phyloP scores from a whole-genome alignment of 495 filamentous ascomycete species.

The Xylaria nigripes region DNA sequence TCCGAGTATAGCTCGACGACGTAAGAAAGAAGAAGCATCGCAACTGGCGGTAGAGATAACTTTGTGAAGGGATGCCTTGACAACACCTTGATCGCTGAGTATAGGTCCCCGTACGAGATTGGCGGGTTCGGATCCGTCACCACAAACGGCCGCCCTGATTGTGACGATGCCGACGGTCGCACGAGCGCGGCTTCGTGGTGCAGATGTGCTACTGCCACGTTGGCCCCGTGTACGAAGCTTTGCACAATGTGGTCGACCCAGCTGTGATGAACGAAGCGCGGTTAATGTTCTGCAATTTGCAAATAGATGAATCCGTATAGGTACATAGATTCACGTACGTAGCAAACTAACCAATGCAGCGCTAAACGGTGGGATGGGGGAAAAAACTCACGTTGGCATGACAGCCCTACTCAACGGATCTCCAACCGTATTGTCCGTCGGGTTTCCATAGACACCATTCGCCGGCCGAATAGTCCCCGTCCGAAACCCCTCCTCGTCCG shows the following conservation, averaged over 20 bases:
- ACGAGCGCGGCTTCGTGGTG: slow-evolving; percentile 29
- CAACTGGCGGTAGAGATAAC: slow-evolving; percentile 31
- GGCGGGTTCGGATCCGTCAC: slow-evolving; percentile 36
- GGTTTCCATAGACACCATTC: slow-evolving; percentile 53
- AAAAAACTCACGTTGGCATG: slow-evolving; percentile 38
- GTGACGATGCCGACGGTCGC: background rate
- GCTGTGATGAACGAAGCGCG: background rate
- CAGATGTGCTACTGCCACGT: slow-evolving; percentile 51
- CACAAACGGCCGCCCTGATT: slow-evolving; percentile 25
- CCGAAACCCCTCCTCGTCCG: slow-evolving; percentile 37
- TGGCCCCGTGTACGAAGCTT: slow-evolving; percentile 49
- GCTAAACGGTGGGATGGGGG: background rate
- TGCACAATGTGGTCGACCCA: slow-evolving; percentile 46
- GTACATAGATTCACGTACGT: slow-evolving; percentile 14
- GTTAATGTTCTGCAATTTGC: background rate
- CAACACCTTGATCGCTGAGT: slow-evolving; percentile 21
- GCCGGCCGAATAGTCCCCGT: slow-evolving; percentile 51
- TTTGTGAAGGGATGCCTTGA: slow-evolving; percentile 26
- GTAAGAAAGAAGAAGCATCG: slow-evolving; percentile 42
- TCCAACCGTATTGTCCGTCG: slow-evolving; percentile 43
- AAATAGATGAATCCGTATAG: background rate
- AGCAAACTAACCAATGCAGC: slow-evolving; percentile 21
- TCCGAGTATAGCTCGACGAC: slow-evolving; percentile 43
- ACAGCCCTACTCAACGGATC: slow-evolving; percentile 29
- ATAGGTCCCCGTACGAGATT: slow-evolving; percentile 29